Conservation (phyloP, 2,329 filamentous ascomycete species). For the Claviceps sp. region DNA sequence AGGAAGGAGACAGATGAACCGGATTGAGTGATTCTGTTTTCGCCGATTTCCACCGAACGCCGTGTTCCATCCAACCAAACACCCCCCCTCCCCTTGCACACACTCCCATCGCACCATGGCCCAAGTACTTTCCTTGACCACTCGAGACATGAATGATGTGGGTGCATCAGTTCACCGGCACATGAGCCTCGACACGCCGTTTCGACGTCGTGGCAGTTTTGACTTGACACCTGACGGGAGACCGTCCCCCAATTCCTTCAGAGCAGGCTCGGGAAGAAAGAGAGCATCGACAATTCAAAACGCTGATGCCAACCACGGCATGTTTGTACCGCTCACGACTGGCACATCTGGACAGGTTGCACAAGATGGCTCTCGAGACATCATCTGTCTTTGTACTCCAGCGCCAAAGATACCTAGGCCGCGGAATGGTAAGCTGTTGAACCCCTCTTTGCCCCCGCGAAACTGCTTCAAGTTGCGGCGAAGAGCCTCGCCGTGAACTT, state of each 20-base stretch:
- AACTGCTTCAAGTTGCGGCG: not conserved
- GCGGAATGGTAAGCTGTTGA: constrained; percentile 38
- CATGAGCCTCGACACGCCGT: constrained; percentile 11
- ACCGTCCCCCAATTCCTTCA: constrained; percentile 5
- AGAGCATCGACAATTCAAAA: constrained; percentile 32
- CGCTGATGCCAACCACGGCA: constrained; percentile 27
- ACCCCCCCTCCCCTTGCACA: not conserved
- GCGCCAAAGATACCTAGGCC: constrained; percentile 45
- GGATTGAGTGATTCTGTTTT: constrained; percentile 4
- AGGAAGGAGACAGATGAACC: not conserved
- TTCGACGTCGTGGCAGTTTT: constrained; percentile 6
- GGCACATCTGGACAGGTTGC: constrained; percentile 16
- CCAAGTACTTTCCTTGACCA: constrained; percentile 13
- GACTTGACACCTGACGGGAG: constrained; percentile 4
- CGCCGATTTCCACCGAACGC: constrained; percentile 2
- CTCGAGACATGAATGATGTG: constrained; percentile 12
- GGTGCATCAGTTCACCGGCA: constrained; percentile 9
- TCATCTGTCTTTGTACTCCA: constrained; percentile 43
- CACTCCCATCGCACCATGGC: constrained; percentile 9
- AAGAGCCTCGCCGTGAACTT: not conserved
- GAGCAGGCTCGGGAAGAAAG: constrained; percentile 20
- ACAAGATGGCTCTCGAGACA: constrained; percentile 23
- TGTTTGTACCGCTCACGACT: constrained; percentile 17
- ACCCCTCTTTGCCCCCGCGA: not conserved
- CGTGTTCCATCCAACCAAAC: not conserved